phyloP scores from a whole-genome alignment of 768 basidiomycete species.

The Dendrothele bispora region DNA sequence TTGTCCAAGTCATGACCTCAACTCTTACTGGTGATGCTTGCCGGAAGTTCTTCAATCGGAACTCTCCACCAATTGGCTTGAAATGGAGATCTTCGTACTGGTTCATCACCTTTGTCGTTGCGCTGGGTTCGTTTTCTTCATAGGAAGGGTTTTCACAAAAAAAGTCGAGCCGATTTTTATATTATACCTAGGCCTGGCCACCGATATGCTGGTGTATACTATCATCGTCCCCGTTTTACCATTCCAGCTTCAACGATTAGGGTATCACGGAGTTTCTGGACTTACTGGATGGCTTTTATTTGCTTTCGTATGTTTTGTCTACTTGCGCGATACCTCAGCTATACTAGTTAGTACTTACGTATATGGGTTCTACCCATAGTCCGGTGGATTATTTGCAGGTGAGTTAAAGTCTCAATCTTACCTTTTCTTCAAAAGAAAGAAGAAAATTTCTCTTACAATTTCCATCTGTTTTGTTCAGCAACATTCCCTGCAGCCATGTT shows the following conservation, averaged over 20 bases:
- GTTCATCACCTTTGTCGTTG: constrained; percentile 55
- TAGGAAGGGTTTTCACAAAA: background rate
- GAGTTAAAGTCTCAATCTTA: constrained; percentile 16
- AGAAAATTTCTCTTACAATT: too few species aligned
- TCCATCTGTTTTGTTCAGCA: constrained; percentile 27
- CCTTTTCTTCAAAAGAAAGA: too few species aligned
- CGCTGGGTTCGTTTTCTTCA: constrained; percentile 37
- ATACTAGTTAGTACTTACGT: background rate
- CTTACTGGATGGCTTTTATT: constrained; percentile 62
- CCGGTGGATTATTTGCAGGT: constrained; percentile 57
- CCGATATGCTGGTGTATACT: constrained; percentile 61
- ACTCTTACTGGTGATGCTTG: too few species aligned
- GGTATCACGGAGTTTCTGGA: constrained; percentile 44
- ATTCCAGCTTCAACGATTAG: constrained; percentile 55
- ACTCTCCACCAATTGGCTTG: constrained; percentile 43
- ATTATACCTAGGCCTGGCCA: constrained; percentile 35
- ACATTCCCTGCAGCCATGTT: constrained; percentile 59
- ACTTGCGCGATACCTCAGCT: background rate
- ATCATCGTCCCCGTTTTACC: constrained; percentile 64
- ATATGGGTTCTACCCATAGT: constrained; percentile 30
- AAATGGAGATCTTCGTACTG: constrained; percentile 59
- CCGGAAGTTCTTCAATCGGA: too few species aligned
- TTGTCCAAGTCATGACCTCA: too few species aligned
- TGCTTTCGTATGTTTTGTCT: constrained; percentile 44
- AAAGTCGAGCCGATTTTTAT: background rate